A percentile compares a stretch with the other conserved stretches of the same genome.
phyloP scores from a whole-genome alignment of 768 basidiomycete species.

The Hygrocybe punicea region DNA sequence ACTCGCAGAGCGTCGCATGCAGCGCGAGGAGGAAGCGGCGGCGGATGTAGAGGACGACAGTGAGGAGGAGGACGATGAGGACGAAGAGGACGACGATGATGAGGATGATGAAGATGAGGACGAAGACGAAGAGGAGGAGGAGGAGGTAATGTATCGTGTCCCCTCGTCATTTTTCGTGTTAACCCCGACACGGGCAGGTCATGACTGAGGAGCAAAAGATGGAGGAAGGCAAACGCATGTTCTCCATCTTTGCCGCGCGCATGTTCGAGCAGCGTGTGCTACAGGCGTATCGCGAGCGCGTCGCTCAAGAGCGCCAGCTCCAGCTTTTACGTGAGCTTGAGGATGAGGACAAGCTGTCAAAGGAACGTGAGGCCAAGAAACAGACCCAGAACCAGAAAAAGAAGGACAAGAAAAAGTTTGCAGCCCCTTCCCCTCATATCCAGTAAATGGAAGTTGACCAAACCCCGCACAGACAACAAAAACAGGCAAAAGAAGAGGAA shows the following conservation, averaged over 20 bases:
- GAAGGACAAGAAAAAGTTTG: slow-evolving; percentile 89
- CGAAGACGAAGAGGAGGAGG: slow-evolving; percentile 58
- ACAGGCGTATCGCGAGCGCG: slow-evolving; percentile 93
- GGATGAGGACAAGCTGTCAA: slow-evolving; percentile 84
- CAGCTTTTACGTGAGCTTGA: slow-evolving; percentile 93
- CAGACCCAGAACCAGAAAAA: slow-evolving; percentile 98
- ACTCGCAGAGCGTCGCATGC: slow-evolving; percentile 89
- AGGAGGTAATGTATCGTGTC: slow-evolving; percentile 40
- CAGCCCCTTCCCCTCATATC: slow-evolving; percentile 12
- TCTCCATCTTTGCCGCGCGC: slow-evolving; percentile 97
- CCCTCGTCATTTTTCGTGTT: slow-evolving; percentile 16
- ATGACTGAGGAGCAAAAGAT: slow-evolving; percentile 97
- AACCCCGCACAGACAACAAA: slow-evolving; percentile 65
- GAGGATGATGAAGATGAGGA: slow-evolving; percentile 62
- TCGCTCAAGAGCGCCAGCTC: slow-evolving; percentile 91
- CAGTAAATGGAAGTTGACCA: slow-evolving; percentile 6
- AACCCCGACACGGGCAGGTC: slow-evolving; percentile 40
- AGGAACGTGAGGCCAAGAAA: slow-evolving; percentile 90
- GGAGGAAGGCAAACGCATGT: slow-evolving; percentile 99
- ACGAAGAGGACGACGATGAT: slow-evolving; percentile 40
- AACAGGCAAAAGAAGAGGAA: slow-evolving; percentile 90
- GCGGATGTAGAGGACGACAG: slow-evolving; percentile 47
- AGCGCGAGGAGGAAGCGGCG: slow-evolving; percentile 71
- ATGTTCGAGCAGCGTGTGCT: slow-evolving; percentile 99
- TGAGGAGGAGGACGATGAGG: slow-evolving; percentile 43